Conservation (phyloP, 108 stramenopile species). For the Fragilaria crotonensis region DNA sequence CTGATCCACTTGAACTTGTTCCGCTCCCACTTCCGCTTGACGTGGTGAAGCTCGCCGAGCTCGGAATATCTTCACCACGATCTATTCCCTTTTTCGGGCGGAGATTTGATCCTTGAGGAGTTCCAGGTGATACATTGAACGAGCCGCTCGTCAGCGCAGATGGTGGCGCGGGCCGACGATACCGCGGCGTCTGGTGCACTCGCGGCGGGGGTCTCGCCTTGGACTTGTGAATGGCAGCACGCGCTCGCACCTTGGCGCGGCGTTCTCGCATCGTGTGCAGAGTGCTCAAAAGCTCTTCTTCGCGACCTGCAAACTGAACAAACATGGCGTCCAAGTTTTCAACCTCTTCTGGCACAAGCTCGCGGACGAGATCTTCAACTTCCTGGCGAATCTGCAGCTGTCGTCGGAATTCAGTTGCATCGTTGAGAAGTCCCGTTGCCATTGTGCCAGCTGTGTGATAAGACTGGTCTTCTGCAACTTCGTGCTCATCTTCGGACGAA, state of each 20-base stretch:
- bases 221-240: slow-evolving; percentile 71
- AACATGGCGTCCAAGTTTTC: slow-evolving; percentile 80
- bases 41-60: too few species aligned
- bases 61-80: too few species aligned
- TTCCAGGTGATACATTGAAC: neutral
- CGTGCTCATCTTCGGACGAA: neutral
- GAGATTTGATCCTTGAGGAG: neutral
- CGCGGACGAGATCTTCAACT: slow-evolving; percentile 63
- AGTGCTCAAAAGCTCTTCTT: slow-evolving; percentile 70
- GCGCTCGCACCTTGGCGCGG: slow-evolving; percentile 56
- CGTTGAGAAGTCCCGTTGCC: neutral
- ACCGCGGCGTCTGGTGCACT: neutral
- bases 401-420: neutral
- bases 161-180: neutral
- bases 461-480: neutral
- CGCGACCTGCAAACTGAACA: slow-evolving; percentile 71
- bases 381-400: slow-evolving; percentile 26
- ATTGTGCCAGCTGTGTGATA: neutral
- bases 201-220: slow-evolving; percentile 13
- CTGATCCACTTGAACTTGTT: too few species aligned
- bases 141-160: neutral
- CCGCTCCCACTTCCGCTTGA: too few species aligned
- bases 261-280: slow-evolving; percentile 78
- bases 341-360: slow-evolving; percentile 68
- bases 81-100: too few species aligned